Conservation (phyloP, 129 eudicot genomes). For the Scalesia atractyloides region DNA sequence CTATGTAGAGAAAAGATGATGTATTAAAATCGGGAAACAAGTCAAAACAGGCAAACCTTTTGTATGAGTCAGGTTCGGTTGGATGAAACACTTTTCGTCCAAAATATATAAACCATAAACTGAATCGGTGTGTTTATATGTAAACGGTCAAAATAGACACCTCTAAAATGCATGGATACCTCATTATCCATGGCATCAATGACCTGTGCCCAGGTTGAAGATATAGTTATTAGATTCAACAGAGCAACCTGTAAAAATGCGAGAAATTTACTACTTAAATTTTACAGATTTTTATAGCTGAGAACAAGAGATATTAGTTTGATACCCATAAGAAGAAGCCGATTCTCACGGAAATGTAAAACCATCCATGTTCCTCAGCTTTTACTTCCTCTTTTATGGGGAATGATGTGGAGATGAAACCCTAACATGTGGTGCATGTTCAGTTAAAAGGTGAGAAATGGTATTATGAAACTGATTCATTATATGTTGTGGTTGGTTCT, state of each 20-base stretch:
- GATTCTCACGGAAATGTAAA: conserved; percentile 74
- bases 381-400: conserved; percentile 55
- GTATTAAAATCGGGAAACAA: neutral
- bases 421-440: conserved; percentile 36
- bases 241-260: conserved; percentile 63
- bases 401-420: conserved; percentile 38
- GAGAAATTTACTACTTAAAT: conserved; percentile 11
- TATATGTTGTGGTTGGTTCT: conserved; percentile 12
- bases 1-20: neutral
- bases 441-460: conserved; percentile 22
- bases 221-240: conserved; percentile 84
- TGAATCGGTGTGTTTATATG: neutral
- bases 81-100: neutral
- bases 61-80: neutral
- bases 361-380: conserved; percentile 66
- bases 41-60: neutral
- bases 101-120: neutral
- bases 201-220: conserved; percentile 97
- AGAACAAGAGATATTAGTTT: conserved; percentile 9
- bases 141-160: neutral
- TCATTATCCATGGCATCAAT: conserved; percentile 95
- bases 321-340: conserved; percentile 90
- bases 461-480: conserved; percentile 16
- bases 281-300: neutral
- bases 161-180: conserved; percentile 34